These are phyloP conservation scores for Hypoxylon sp. DNA, from an alignment of 2,329 filamentous ascomycete species.

Conservation along the genomic window DNA sequence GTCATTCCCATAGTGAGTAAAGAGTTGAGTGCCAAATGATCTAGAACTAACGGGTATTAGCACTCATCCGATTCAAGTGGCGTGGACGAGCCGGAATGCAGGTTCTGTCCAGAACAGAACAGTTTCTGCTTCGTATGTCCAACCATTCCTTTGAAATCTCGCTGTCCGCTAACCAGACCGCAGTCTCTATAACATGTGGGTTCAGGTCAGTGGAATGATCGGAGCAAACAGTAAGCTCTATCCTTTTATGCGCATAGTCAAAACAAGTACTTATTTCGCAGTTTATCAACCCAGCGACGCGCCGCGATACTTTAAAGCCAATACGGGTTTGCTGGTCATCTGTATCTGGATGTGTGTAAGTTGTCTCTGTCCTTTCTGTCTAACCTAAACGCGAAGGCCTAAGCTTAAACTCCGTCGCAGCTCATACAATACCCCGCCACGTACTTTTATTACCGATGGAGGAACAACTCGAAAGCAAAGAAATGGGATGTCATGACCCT, in stretches of 20 bases:
- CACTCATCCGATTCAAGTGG: slow-evolving; percentile 64
- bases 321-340: slow-evolving; percentile 49
- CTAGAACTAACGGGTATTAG: slow-evolving; percentile 22
- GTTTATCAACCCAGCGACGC: slow-evolving; percentile 49
- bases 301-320: slow-evolving; percentile 50
- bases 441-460: slow-evolving; percentile 50
- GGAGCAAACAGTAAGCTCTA: slow-evolving; percentile 47
- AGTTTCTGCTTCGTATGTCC: slow-evolving; percentile 52
- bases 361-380: slow-evolving; percentile 11
- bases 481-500: slow-evolving; percentile 50
- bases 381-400: slow-evolving; percentile 3
- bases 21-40: no score
- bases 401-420: slow-evolving; percentile 40
- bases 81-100: slow-evolving; percentile 64
- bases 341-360: slow-evolving; percentile 52
- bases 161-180: slow-evolving; percentile 10
- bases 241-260: not conserved
- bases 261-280: slow-evolving; percentile 32
- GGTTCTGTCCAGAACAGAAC: slow-evolving; percentile 66
- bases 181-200: slow-evolving; percentile 62
- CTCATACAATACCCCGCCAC: slow-evolving; percentile 49
- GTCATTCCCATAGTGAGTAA: slow-evolving; percentile 57
- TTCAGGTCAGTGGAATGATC: slow-evolving; percentile 51
- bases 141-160: slow-evolving; percentile 39
- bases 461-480: slow-evolving; percentile 49